phyloP scores from a whole-genome alignment of 2,329 filamentous ascomycete species.

The Clonostachys sp. region DNA sequence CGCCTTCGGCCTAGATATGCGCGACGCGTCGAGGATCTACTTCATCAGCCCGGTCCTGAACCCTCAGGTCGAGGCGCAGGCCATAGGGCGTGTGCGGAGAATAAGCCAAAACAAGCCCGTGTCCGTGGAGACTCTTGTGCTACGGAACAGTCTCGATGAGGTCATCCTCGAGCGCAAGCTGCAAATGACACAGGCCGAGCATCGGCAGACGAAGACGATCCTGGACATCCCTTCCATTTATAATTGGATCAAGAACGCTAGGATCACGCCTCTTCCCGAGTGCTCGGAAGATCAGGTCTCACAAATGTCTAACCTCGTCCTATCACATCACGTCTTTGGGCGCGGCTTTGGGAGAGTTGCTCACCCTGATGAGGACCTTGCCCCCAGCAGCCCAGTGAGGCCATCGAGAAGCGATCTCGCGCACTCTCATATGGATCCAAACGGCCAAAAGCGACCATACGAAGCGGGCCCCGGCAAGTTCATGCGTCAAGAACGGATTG shows the following conservation, averaged over 20 bases:
- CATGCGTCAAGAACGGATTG: too few species aligned
- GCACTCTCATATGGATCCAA: too few species aligned
- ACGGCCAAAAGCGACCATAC: too few species aligned
- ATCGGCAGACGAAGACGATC: slow-evolving; percentile 49
- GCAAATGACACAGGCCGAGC: slow-evolving; percentile 68
- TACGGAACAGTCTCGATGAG: slow-evolving; percentile 79
- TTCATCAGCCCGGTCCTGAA: slow-evolving; percentile 88
- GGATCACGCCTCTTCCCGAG: slow-evolving; percentile 29
- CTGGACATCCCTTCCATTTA: slow-evolving; percentile 53
- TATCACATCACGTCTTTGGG: slow-evolving; percentile 46
- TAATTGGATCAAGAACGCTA: slow-evolving; percentile 53
- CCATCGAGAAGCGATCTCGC: neutral
- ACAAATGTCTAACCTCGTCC: slow-evolving; percentile 42
- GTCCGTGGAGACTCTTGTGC: slow-evolving; percentile 78
- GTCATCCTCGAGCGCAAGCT: slow-evolving; percentile 70
- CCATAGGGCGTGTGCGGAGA: slow-evolving; percentile 82
- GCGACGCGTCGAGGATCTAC: slow-evolving; percentile 77
- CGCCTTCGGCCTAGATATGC: slow-evolving; percentile 82
- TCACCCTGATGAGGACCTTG: slow-evolving; percentile 41
- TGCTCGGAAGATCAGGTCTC: slow-evolving; percentile 23
- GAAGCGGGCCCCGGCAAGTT: too few species aligned
- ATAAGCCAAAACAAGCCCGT: slow-evolving; percentile 81
- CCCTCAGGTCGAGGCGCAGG: slow-evolving; percentile 81
- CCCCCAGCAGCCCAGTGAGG: slow-evolving; percentile 12
- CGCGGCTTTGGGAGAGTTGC: slow-evolving; percentile 34